A percentile compares a stretch with the other conserved stretches of the same genome.
These are phyloP conservation scores for Penicillium corylophilum DNA, from an alignment of 2,329 filamentous ascomycete genomes.

Conservation along the genomic window DNA sequence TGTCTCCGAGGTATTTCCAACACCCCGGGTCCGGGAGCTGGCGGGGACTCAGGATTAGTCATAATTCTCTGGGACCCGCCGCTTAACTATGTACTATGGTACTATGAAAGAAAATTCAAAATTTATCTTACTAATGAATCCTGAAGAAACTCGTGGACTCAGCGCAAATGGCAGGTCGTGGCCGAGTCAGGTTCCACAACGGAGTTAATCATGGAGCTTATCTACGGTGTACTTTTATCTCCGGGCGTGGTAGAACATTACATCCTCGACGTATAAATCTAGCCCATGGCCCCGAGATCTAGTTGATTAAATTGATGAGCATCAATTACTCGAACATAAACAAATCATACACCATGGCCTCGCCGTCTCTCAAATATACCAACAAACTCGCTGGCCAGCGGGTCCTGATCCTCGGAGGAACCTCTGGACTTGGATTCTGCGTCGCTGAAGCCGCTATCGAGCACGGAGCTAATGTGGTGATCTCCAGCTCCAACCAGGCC, in stretches of 20 bases:
- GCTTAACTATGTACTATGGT: too few species aligned
- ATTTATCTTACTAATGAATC: too few species aligned
- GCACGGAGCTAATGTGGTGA: conserved; percentile 48
- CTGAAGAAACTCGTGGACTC: background rate
- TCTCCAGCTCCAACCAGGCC: conserved; percentile 47
- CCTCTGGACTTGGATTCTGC: conserved; percentile 53
- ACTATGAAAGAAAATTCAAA: too few species aligned
- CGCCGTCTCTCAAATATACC: conserved; percentile 11
- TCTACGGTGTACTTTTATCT: background rate
- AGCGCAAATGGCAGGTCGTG: too few species aligned
- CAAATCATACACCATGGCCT: background rate
- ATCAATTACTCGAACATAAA: background rate
- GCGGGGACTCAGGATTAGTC: too few species aligned
- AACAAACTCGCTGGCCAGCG: conserved; percentile 26
- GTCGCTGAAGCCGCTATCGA: conserved; percentile 54
- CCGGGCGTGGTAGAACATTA: background rate
- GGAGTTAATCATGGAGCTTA: background rate
- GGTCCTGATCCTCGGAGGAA: conserved; percentile 54
- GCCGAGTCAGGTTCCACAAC: background rate
- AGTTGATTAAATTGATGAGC: background rate
- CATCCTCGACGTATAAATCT: background rate
- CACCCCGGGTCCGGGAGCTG: too few species aligned
- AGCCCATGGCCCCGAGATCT: background rate
- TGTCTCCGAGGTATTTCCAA: too few species aligned
- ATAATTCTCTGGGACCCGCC: too few species aligned